Conservation (phyloP, 306 rosid species). For the Styphnolobium japonicum region DNA sequence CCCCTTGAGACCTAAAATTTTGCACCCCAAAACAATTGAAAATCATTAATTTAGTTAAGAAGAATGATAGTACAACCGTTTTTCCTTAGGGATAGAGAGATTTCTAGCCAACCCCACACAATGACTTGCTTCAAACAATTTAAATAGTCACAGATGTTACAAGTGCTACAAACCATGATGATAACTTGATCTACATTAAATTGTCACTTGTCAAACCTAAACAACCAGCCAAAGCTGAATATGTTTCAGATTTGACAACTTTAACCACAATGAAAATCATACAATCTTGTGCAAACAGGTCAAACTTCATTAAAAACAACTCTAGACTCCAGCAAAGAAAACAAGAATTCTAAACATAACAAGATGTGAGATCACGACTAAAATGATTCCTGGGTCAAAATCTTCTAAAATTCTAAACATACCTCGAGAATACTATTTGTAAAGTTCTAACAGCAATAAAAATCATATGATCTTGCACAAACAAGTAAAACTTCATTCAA, state of each 20-base stretch:
- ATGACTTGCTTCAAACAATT: background rate
- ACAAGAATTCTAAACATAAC: background rate
- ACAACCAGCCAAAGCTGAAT: background rate
- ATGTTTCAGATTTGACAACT: background rate
- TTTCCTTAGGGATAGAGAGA: background rate
- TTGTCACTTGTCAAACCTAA: background rate
- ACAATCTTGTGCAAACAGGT: background rate
- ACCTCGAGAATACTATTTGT: conserved; percentile 46
- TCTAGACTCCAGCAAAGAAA: background rate
- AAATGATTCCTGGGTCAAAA: conserved; percentile 17
- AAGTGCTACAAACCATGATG: conserved; percentile 15
- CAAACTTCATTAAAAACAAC: background rate
- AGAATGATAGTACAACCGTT: background rate
- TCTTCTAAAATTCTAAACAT: conserved; percentile 20
- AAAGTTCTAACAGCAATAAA: background rate
- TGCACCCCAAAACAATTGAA: background rate
- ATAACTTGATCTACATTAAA: background rate
- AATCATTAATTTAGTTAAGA: background rate
- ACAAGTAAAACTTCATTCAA: background rate
- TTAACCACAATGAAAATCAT: background rate
- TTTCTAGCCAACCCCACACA: conserved; percentile 7
- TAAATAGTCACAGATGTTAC: background rate
- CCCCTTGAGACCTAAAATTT: conserved; percentile 57
- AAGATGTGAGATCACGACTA: background rate
- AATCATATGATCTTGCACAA: background rate